phyloP scores from a whole-genome alignment of 306 rosid species.

The Malus sylvestris region DNA sequence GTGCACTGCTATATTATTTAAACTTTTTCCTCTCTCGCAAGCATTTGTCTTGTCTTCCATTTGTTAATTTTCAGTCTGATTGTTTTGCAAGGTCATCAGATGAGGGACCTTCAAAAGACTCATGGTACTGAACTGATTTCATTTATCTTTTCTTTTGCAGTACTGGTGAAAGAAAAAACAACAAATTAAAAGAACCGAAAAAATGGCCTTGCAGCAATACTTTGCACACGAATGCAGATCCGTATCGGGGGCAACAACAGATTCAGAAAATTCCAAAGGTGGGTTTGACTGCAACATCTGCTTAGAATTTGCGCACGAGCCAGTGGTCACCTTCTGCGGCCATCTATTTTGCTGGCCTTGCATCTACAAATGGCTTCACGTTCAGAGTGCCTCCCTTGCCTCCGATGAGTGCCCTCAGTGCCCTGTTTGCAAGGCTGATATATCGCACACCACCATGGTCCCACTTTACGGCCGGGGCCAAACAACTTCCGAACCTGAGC shows the following conservation, averaged over 20 bases:
- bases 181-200: constrained; percentile 13
- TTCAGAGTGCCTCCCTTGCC: constrained; percentile 70
- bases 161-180: background rate
- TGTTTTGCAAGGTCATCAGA: background rate
- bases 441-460: constrained; percentile 69
- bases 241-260: constrained; percentile 29
- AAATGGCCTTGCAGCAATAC: constrained; percentile 61
- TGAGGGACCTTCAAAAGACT: background rate
- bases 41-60: background rate
- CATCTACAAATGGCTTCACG: constrained; percentile 83
- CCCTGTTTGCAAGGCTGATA: constrained; percentile 87
- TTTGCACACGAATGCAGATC: constrained; percentile 45
- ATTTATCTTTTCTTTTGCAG: constrained; percentile 22
- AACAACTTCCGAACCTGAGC: constrained; percentile 19
- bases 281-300: constrained; percentile 92
- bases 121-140: constrained; percentile 3
- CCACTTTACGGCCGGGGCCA: constrained; percentile 82
- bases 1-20: too few relatives aligned
- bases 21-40: background rate
- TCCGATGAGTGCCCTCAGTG: constrained; percentile 77
- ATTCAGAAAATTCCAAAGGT: constrained; percentile 36
- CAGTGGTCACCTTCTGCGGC: constrained; percentile 88
- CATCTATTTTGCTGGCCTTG: constrained; percentile 98
- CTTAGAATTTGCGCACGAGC: constrained; percentile 69
- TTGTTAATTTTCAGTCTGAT: background rate